phyloP scores from a whole-genome alignment of 2,329 filamentous ascomycete species.

The Sarocladium kiliense region DNA sequence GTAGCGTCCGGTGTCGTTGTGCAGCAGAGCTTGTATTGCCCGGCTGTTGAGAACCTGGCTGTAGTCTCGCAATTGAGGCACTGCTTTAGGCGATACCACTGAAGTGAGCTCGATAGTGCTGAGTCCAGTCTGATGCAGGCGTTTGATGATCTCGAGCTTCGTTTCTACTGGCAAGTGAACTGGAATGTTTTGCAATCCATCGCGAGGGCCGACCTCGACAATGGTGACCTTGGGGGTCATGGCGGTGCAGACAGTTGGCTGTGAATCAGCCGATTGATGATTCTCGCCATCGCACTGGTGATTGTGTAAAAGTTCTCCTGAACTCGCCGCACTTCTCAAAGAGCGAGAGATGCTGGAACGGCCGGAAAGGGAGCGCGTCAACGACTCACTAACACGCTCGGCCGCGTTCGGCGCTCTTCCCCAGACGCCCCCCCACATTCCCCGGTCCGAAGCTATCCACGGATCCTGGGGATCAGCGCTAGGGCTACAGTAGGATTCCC shows the following conservation, averaged over 20 bases:
- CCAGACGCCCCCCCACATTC: too few relatives aligned
- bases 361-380: not conserved
- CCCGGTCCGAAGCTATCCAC: not conserved
- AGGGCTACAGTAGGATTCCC: too few relatives aligned
- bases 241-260: not conserved
- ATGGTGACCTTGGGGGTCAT: not conserved
- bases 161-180: slow-evolving; percentile 50
- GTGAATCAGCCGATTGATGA: too few relatives aligned
- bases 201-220: slow-evolving; percentile 64
- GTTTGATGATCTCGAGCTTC: slow-evolving; percentile 59
- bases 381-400: too few relatives aligned
- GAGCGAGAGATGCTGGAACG: not conserved
- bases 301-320: too few relatives aligned
- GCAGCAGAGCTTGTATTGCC: slow-evolving; percentile 8
- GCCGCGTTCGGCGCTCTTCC: too few relatives aligned
- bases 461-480: too few relatives aligned
- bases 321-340: too few relatives aligned
- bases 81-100: slow-evolving; percentile 62
- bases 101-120: slow-evolving; percentile 61
- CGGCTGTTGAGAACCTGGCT: slow-evolving; percentile 37
- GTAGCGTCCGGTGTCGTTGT: not conserved
- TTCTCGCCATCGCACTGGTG: not conserved
- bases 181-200: slow-evolving; percentile 66
- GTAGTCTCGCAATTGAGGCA: slow-evolving; percentile 60
- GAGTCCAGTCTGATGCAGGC: slow-evolving; percentile 52